Evolutionary conservation across 2,329 filamentous ascomycete species (phyloP).

Genomic region (Bimuria novae-zelandiae): DNA sequence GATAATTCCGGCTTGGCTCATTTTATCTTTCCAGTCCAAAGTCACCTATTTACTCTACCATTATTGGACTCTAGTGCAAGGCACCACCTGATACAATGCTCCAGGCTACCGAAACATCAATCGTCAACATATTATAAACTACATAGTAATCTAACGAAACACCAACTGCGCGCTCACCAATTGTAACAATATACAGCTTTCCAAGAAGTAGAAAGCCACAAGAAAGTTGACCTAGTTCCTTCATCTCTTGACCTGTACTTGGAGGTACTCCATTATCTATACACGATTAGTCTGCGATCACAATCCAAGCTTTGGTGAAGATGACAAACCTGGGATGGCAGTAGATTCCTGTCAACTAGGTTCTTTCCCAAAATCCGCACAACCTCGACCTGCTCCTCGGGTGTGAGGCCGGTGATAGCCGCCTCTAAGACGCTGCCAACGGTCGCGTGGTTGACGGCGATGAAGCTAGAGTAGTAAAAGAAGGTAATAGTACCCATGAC

Average conservation of each 20-base stretch:
- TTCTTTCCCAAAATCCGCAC: constrained; percentile 66
- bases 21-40: no score
- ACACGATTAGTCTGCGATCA: not conserved
- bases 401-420: constrained; percentile 84
- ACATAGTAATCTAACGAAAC: constrained; percentile 1
- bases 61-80: not conserved
- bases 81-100: constrained; percentile 1
- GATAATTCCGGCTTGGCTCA: no score
- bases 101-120: not conserved
- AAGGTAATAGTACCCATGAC: constrained; percentile 99
- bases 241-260: constrained; percentile 1
- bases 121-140: constrained; percentile 7
- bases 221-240: not conserved
- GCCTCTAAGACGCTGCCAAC: constrained; percentile 88
- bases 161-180: not conserved
- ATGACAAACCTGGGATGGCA: constrained; percentile 58
- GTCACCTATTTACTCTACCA: no score
- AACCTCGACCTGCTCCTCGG: constrained; percentile 87
- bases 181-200: not conserved
- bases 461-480: constrained; percentile 98
- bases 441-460: constrained; percentile 82
- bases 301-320: no score
- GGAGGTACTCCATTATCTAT: constrained; percentile 3
- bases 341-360: constrained; percentile 65
- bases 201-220: not conserved